Base-by-base conservation (phyloP, 2,329 filamentous ascomycete genomes). In the Sphaceloma murrayae region DNA sequence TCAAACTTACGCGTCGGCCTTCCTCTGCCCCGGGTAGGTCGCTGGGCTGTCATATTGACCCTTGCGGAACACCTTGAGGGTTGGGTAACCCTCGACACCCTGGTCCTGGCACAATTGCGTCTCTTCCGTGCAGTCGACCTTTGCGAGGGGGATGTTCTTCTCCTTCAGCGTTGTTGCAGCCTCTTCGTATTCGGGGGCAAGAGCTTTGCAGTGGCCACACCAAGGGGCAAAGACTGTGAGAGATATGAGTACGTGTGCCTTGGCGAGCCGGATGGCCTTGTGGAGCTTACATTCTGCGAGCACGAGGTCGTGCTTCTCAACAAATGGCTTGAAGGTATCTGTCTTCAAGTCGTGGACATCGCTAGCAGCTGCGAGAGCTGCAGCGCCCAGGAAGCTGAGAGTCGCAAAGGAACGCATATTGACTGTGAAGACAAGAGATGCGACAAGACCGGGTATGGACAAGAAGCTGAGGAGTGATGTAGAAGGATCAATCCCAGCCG, bases 201-300 rank as follows among this genome's bases (percentile, higher is more conserved):
- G 85, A 49, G 89, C 89, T 75, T 98, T 96, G 83, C 89, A 96
- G 76, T 96, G 89, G 54, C 88, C 89, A 56, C 85, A 94, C 88
- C 89, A 94, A 56, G 89, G 88, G 54, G 89, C 89, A 65, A 85
- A 95, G 78, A 95, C 82, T 86, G 42, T 34, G 22, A 24, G 44
- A 1, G 5, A 5, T 39, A 30, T 48, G 11, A 50, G 43, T 13
- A 8, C 13, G 21, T 14, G 5, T 16, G 11, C 2, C 43, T 11
- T 11, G 16, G 22, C 19, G 7, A 22, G 24, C 27, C 27, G 24
- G 11, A 31, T 4, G 9, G 39, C 17, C 30, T 69, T n/a, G n/a
- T n/a, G n/a, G n/a, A n/a, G n/a, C 82, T 68, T 73, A 89, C 85
- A 98, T 72, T 98, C 88, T 57, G 87, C 87, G 50, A 98, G 80